phyloP scores from a whole-genome alignment of 495 filamentous ascomycete genomes.

The Xylaria scruposa region DNA sequence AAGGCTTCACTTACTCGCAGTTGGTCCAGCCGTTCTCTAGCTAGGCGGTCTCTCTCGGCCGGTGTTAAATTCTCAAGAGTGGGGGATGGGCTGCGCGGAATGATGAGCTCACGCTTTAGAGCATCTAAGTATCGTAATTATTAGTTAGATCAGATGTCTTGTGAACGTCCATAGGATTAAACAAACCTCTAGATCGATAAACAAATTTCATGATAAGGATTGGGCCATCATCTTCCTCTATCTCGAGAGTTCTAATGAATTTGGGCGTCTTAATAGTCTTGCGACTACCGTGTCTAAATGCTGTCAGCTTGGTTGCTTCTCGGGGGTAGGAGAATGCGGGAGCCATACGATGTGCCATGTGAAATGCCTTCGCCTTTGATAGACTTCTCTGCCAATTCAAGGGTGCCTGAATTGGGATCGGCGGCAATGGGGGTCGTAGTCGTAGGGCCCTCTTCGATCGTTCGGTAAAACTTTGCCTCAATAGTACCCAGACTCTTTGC shows the following conservation, averaged over 20 bases:
- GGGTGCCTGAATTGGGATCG: not conserved
- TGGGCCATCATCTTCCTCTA: constrained; percentile 32
- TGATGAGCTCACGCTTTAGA: constrained; percentile 42
- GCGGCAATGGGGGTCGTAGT: no score
- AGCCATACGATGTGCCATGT: constrained; percentile 37
- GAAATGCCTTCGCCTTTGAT: constrained; percentile 46
- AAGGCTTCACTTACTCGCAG: constrained; percentile 26
- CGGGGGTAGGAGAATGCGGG: not conserved
- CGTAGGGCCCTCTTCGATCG: no score
- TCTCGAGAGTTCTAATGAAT: no score
- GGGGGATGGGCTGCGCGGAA: constrained; percentile 39
- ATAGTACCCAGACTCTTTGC: constrained; percentile 37
- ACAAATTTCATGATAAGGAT: constrained; percentile 40
- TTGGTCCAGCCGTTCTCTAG: constrained; percentile 34
- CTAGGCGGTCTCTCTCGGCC: constrained; percentile 30
- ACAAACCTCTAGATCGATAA: constrained; percentile 42
- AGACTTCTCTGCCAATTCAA: constrained; percentile 44
- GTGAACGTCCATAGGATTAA: not conserved
- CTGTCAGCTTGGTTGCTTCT: constrained; percentile 2
- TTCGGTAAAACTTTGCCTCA: constrained; percentile 29
- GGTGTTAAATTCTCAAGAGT: constrained; percentile 24
- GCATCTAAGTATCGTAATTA: constrained; percentile 31
- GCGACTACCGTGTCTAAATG: constrained; percentile 14
- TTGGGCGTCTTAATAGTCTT: not conserved
- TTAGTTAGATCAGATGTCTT: not conserved